Evolutionary conservation across 805 yeast genomes (phyloP).

Genomic region (Candida krabiensis): DNA sequence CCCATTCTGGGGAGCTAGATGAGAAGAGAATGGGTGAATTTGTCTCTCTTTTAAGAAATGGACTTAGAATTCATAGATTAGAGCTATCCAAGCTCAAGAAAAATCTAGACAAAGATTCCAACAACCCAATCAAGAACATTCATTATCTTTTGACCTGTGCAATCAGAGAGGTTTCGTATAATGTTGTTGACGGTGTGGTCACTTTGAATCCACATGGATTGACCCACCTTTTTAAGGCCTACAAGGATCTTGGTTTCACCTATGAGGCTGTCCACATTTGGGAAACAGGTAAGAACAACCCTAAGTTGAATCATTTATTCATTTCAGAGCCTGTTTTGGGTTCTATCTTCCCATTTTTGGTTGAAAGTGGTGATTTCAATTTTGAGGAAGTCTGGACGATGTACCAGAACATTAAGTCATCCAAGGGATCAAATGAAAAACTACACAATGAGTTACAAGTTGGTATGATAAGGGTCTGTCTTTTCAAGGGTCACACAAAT

Average conservation of each 20-base stretch:
- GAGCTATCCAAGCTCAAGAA: conserved; percentile 55
- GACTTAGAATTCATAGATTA: conserved; percentile 53
- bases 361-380: conserved; percentile 55
- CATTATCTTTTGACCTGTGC: conserved; percentile 50
- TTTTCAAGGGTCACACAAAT: conserved; percentile 61
- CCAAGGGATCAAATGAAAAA: conserved; percentile 32
- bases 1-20: conserved; percentile 47
- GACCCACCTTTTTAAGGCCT: conserved; percentile 56
- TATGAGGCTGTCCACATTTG: conserved; percentile 69
- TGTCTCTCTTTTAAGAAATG: conserved; percentile 54
- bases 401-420: conserved; percentile 40
- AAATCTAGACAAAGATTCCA: conserved; percentile 58
- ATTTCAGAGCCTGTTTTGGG: conserved; percentile 68
- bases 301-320: conserved; percentile 43
- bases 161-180: conserved; percentile 51
- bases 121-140: conserved; percentile 56
- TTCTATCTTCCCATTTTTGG: conserved; percentile 64
- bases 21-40: conserved; percentile 47
- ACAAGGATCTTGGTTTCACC: conserved; percentile 58
- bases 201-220: conserved; percentile 52
- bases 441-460: conserved; percentile 52
- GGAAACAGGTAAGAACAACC: conserved; percentile 59
- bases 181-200: conserved; percentile 45
- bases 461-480: conserved; percentile 74
- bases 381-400: conserved; percentile 62